These are phyloP conservation scores for Thalassiosira livingstoniorum DNA, from an alignment of 352 stramenopile genomes.

Conservation along the genomic window DNA sequence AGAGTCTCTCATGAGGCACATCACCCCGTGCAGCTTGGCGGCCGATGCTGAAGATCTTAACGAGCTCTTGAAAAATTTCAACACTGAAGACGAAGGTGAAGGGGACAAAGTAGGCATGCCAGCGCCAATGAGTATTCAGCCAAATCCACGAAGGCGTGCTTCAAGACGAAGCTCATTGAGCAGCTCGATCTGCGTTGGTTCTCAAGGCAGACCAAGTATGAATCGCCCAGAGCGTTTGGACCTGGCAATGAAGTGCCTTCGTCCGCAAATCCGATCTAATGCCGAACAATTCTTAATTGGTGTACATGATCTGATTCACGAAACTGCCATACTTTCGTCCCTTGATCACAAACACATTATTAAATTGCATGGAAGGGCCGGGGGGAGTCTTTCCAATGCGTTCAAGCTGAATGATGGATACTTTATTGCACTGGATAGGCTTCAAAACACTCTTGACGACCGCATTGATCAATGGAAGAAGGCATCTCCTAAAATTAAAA, in stretches of 20 bases:
- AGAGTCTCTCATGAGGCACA: neutral
- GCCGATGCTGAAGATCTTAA: neutral
- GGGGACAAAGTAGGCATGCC: neutral
- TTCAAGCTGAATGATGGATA: constrained; percentile 54
- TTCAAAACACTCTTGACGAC: constrained; percentile 60
- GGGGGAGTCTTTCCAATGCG: constrained; percentile 7
- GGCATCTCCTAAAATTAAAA: neutral
- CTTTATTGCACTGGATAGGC: constrained; percentile 69
- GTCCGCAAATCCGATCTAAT: constrained; percentile 49
- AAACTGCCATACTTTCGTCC: constrained; percentile 65
- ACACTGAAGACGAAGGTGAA: neutral
- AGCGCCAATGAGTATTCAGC: neutral
- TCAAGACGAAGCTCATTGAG: neutral
- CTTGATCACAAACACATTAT: constrained; percentile 75
- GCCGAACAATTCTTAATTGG: constrained; percentile 38
- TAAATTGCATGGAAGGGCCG: constrained; percentile 48
- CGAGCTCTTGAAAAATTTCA: neutral
- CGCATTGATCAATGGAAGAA: constrained; percentile 44
- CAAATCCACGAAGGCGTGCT: neutral
- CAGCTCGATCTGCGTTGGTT: neutral
- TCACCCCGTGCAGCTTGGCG: no score
- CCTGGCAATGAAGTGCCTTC: constrained; percentile 58
- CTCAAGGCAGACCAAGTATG: neutral
- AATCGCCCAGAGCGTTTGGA: constrained; percentile 5
- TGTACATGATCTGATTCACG: constrained; percentile 43